Percentiles rank a stretch among this genome's conserved stretches.
Evolutionary conservation across 2,329 filamentous ascomycete species (phyloP).

Genomic region (Corniculantispora saksenae): DNA sequence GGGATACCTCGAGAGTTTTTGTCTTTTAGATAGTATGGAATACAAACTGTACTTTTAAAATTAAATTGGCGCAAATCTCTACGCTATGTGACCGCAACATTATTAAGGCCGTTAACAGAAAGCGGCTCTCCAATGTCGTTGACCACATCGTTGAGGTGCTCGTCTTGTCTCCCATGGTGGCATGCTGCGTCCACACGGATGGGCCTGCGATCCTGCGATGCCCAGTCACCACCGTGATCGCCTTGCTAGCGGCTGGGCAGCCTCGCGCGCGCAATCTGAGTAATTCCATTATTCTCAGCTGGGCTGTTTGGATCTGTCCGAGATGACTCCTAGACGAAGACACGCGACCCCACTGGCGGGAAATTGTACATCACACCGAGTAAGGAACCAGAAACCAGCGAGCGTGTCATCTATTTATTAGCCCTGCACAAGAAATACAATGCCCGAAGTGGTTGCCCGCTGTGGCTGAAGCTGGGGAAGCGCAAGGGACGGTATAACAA

Average conservation of each 20-base stretch:
- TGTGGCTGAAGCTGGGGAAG: not conserved
- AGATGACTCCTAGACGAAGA: not conserved
- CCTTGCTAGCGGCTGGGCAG: not conserved
- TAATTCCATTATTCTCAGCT: not conserved
- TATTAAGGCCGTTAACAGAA: no score
- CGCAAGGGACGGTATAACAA: no score
- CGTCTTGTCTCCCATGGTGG: not conserved
- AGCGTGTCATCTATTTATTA: no score
- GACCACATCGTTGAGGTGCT: not conserved
- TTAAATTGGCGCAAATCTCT: not conserved
- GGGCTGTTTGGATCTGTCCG: not conserved
- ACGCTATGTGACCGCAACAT: no score
- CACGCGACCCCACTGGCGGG: not conserved
- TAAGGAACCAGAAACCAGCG: no score
- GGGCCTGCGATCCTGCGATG: not conserved
- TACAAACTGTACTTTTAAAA: not conserved
- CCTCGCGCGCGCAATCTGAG: not conserved
- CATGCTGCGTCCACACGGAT: not conserved
- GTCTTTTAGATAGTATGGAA: conserved; percentile 7
- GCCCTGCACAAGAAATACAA: not conserved
- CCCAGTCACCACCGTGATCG: not conserved
- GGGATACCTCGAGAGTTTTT: conserved; percentile 13
- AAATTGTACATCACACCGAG: not conserved
- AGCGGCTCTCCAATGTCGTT: not conserved
- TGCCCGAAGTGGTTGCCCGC: not conserved